phyloP scores from a whole-genome alignment of 805 yeast genomes.

The Candida nanaspora region DNA sequence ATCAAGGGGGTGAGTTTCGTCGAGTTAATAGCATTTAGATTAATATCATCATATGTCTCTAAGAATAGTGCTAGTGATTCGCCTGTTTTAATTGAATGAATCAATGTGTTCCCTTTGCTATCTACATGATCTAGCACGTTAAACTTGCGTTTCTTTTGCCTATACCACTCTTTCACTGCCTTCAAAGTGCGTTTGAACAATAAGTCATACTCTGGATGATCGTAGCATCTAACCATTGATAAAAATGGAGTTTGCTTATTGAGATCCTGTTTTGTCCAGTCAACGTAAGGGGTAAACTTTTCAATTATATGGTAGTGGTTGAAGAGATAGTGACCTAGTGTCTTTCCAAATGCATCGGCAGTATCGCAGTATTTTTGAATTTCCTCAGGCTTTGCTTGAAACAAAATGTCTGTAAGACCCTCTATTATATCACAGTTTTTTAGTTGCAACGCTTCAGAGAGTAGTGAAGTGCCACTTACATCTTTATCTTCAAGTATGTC shows the following conservation, averaged over 20 bases:
- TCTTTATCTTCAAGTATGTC: conserved; percentile 61
- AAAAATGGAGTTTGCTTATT: conserved; percentile 74
- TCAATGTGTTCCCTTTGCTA: conserved; percentile 60
- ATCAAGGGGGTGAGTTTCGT: conserved; percentile 63
- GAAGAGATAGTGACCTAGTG: conserved; percentile 68
- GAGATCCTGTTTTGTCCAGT: conserved; percentile 64
- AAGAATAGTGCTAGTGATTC: conserved; percentile 38
- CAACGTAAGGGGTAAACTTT: conserved; percentile 47
- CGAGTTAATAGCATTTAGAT: conserved; percentile 55
- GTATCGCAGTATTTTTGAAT: conserved; percentile 39
- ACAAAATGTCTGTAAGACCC: conserved; percentile 39
- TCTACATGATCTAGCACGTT: conserved; percentile 63
- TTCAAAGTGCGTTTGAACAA: conserved; percentile 40
- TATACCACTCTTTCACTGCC: conserved; percentile 38
- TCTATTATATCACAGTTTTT: conserved; percentile 40
- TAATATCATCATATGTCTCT: conserved; percentile 26
- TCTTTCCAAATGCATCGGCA: conserved; percentile 47
- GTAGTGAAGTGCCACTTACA: conserved; percentile 44
- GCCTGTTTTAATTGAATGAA: conserved; percentile 55
- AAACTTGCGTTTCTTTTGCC: conserved; percentile 21
- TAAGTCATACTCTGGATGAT: conserved; percentile 52
- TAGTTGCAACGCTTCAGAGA: conserved; percentile 54
- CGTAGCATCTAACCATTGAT: conserved; percentile 72
- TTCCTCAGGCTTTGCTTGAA: conserved; percentile 36
- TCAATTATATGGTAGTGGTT: conserved; percentile 46